phyloP scores from a whole-genome alignment of 2,329 filamentous ascomycete genomes.

The Daldinia eschscholtzii region DNA sequence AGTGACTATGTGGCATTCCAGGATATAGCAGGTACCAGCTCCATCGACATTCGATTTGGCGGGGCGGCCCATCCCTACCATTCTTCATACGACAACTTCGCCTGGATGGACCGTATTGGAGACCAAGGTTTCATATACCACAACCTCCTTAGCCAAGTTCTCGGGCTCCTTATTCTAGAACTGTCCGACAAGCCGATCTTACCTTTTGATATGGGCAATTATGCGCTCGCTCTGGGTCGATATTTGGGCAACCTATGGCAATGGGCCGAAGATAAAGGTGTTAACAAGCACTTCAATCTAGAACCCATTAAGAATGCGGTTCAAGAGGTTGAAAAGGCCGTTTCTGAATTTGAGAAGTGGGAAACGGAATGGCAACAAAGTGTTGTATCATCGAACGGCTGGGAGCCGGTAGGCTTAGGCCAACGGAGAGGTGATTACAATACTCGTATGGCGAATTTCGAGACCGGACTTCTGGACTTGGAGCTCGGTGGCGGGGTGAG shows the following conservation, averaged over 20 bases:
- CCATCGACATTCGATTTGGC: conserved; percentile 84
- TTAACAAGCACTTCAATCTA: conserved; percentile 63
- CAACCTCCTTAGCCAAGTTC: conserved; percentile 80
- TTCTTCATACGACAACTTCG: conserved; percentile 90
- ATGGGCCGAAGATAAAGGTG: conserved; percentile 71
- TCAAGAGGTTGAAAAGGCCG: conserved; percentile 68
- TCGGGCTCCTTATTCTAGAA: conserved; percentile 86
- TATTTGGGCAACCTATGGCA: conserved; percentile 76
- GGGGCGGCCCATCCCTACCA: conserved; percentile 77
- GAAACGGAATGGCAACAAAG: conserved; percentile 80
- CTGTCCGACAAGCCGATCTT: conserved; percentile 84
- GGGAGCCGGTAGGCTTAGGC: conserved; percentile 78
- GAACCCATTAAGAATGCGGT: conserved; percentile 73
- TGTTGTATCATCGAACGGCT: conserved; percentile 78
- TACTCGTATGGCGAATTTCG: conserved; percentile 81
- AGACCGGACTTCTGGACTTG: conserved; percentile 84
- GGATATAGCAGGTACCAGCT: conserved; percentile 88
- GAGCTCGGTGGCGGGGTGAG: conserved; percentile 79
- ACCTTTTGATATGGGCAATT: conserved; percentile 83
- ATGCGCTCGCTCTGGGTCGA: conserved; percentile 72
- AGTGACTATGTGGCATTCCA: conserved; percentile 94
- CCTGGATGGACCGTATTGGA: conserved; percentile 83
- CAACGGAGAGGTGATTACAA: conserved; percentile 82
- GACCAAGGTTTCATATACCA: conserved; percentile 90
- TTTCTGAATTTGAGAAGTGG: conserved; percentile 79